A percentile compares a stretch with the other conserved stretches of the same genome.
Evolutionary conservation across 768 basidiomycete species (phyloP).

Genomic region (Exidia glandulosa): DNA sequence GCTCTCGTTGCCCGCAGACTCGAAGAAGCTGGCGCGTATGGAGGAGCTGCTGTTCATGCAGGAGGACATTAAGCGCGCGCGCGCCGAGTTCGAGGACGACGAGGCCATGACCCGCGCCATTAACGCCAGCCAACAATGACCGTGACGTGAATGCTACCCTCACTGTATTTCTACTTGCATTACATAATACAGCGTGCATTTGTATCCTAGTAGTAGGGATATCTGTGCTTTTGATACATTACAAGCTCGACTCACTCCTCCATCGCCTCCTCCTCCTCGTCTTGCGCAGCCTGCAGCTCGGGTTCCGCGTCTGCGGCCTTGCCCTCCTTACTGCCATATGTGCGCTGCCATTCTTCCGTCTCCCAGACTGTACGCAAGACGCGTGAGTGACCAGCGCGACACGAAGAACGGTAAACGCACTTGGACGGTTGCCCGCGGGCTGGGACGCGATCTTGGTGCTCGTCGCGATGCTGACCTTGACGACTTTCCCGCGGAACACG

Average conservation of each 20-base stretch:
- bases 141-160: background rate
- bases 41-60: conserved; percentile 90
- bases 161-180: background rate
- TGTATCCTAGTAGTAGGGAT: background rate
- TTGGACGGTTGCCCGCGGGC: conserved; percentile 58
- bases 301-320: conserved; percentile 14
- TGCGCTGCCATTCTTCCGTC: conserved; percentile 84
- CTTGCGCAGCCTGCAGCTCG: conserved; percentile 15
- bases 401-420: conserved; percentile 30
- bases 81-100: conserved; percentile 62
- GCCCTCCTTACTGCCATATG: conserved; percentile 46
- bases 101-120: conserved; percentile 28
- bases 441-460: conserved; percentile 65
- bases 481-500: conserved; percentile 63
- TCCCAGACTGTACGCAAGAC: conserved; percentile 66
- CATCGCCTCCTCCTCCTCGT: conserved; percentile 46
- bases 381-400: background rate
- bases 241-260: conserved; percentile 39
- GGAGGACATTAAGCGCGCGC: conserved; percentile 84
- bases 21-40: conserved; percentile 85
- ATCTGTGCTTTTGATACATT: background rate
- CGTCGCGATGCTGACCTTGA: conserved; percentile 78
- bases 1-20: conserved; percentile 74
- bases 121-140: background rate
- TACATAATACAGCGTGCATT: background rate